Base-by-base conservation (phyloP, 257 asterid genomes). In the Solanum piurae region DNA sequence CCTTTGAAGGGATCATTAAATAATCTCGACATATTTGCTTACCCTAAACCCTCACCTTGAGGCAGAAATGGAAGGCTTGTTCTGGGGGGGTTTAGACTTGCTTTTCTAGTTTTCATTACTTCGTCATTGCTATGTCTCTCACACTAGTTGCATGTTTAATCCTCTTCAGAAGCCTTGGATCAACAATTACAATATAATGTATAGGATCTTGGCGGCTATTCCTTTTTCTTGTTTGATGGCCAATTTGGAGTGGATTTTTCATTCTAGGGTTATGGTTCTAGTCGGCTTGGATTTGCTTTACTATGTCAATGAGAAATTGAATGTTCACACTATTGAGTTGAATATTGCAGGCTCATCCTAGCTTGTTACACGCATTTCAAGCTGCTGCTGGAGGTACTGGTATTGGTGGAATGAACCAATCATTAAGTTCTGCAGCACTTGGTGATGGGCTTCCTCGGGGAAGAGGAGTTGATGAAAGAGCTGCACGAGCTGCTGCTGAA, bases 401-500 rank as follows among this genome's bases (percentile, higher is more conserved):
- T 6, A 73, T 42, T 12, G 90, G 90, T 29, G 92, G 93, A 23
- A 90, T 91, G 66, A 95, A 90, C 86, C 94, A 92, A 89, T 86
- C 96, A 16, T 85, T 93, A 12, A 93, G 87, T 86, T 89, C 93
- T 8, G 88, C 92, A 16, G 82, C 88, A 21, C 86, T 87, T 9
- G 95, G 94, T 64, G 98, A 94, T 55, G 85, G 90, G 68, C 87
- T 92, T 66, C 95, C 95, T 13, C 93, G 98, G 34, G 96, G 95
- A n/a, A 88, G 95, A 55, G 99, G 98, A 58, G 94, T 95, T 12
- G 99, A 96, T 58, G 99, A 96, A 90, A 91, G 99, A 90, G 98
- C 95, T 49, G 98, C 96, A 38, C 92, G 93, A 58, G 98, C 99
- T 75, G 93, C 98, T 66, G 99, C 96, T 7, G 99, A 95, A 86